Conservation (phyloP, 2,329 filamentous ascomycete genomes). For the Xylariales sp. region DNA sequence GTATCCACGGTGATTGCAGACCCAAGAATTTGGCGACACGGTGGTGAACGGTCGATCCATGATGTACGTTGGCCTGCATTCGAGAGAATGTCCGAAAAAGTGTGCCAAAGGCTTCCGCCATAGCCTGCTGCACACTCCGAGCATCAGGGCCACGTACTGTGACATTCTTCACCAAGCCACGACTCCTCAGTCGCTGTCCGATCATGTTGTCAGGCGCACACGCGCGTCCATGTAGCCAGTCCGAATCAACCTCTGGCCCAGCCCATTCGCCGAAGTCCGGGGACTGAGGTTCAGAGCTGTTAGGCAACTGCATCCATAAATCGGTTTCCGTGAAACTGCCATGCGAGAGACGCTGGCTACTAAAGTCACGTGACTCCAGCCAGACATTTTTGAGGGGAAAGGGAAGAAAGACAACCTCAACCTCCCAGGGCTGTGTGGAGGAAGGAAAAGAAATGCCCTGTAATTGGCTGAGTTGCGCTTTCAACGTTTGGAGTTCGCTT, state of each 20-base stretch:
- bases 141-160: slow-evolving; percentile 72
- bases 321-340: slow-evolving; percentile 53
- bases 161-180: slow-evolving; percentile 75
- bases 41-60: slow-evolving; percentile 50
- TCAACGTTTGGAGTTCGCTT: slow-evolving; percentile 62
- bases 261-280: slow-evolving; percentile 62
- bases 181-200: slow-evolving; percentile 78
- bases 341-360: slow-evolving; percentile 49
- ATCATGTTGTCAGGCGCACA: slow-evolving; percentile 72
- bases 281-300: slow-evolving; percentile 61
- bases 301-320: slow-evolving; percentile 67
- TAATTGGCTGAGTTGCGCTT: slow-evolving; percentile 64
- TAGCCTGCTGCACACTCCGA: slow-evolving; percentile 72
- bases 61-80: slow-evolving; percentile 49
- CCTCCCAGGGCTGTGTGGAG: slow-evolving; percentile 72
- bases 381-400: slow-evolving; percentile 71
- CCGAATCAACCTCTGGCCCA: slow-evolving; percentile 59
- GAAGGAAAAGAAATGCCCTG: slow-evolving; percentile 70
- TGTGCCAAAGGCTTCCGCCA: slow-evolving; percentile 71
- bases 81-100: slow-evolving; percentile 61
- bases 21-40: slow-evolving; percentile 64
- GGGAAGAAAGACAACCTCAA: slow-evolving; percentile 81
- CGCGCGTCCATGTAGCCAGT: slow-evolving; percentile 76
- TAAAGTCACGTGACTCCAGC: slow-evolving; percentile 63
- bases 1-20: slow-evolving; percentile 76